phyloP scores from a whole-genome alignment of 2,329 filamentous ascomycete genomes.

The Exophiala alcalophila region DNA sequence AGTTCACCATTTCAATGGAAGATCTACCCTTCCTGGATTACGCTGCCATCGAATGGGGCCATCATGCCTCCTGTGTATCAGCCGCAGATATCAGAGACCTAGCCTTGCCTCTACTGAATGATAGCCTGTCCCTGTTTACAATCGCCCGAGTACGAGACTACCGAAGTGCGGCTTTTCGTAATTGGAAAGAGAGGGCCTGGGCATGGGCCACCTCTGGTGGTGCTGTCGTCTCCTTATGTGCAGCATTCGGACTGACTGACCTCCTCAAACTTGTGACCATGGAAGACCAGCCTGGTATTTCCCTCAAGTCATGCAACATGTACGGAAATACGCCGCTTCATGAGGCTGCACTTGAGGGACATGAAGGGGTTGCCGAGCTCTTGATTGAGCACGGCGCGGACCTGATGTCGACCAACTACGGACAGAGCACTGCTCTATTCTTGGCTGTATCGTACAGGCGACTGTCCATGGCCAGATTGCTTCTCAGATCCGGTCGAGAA shows the following conservation, averaged over 20 bases:
- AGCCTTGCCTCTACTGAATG: conserved; percentile 18
- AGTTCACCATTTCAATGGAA: conserved; percentile 15
- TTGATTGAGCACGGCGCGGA: conserved; percentile 25
- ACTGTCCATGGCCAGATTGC: conserved; percentile 18
- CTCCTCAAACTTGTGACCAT: conserved; percentile 23
- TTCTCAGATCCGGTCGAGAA: conserved; percentile 22
- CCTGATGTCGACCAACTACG: conserved; percentile 20
- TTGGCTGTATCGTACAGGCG: conserved; percentile 26
- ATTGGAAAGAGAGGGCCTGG: conserved; percentile 24
- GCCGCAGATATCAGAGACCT: conserved; percentile 17
- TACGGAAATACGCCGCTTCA: conserved; percentile 29
- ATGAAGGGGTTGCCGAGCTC: conserved; percentile 22
- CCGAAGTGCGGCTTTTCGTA: conserved; percentile 9
- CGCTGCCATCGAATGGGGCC: conserved; percentile 26
- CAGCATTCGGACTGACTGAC: conserved; percentile 25
- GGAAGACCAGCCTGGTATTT: conserved; percentile 5
- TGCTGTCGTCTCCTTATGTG: conserved; percentile 25
- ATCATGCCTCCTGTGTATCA: conserved; percentile 17
- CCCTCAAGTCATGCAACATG: conserved; percentile 33
- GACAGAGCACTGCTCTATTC: conserved; percentile 25
- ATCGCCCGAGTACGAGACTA: conserved; percentile 25
- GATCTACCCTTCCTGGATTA: conserved; percentile 26
- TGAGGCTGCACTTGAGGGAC: conserved; percentile 24
- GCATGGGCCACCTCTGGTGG: conserved; percentile 23
- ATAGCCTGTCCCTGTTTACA: conserved; percentile 17